Conservation (phyloP, 2,329 filamentous ascomycete species). For the Paraconiothyrium sp. region DNA sequence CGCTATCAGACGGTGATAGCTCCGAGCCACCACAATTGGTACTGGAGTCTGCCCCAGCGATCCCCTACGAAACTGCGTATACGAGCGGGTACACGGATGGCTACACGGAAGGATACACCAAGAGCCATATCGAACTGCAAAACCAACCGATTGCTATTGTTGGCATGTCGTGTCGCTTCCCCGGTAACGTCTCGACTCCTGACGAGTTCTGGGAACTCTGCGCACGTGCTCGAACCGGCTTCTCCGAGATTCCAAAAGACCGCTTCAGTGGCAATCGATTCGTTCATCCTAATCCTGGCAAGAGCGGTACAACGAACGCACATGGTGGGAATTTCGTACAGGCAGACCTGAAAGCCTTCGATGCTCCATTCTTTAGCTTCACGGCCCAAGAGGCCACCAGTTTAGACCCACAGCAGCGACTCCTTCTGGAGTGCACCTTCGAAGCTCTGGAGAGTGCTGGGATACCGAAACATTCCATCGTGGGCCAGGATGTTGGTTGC, state of each 20-base stretch:
- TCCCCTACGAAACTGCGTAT: constrained; percentile 17
- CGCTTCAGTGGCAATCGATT: constrained; percentile 51
- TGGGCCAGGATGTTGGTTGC: constrained; percentile 39
- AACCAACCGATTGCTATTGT: constrained; percentile 47
- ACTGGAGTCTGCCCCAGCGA: constrained; percentile 6
- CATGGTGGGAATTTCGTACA: constrained; percentile 34
- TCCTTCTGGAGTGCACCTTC: constrained; percentile 45
- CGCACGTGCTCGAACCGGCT: constrained; percentile 38
- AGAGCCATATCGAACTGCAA: constrained; percentile 27
- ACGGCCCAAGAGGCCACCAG: constrained; percentile 36
- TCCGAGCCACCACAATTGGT: background rate
- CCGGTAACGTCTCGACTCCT: constrained; percentile 34
- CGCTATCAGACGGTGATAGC: background rate
- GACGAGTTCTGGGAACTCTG: constrained; percentile 43
- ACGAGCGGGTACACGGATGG: constrained; percentile 29
- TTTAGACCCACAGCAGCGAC: constrained; percentile 47
- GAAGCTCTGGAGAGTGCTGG: constrained; percentile 54
- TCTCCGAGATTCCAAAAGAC: constrained; percentile 48
- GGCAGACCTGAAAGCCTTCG: constrained; percentile 35
- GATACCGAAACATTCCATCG: constrained; percentile 35
- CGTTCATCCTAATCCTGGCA: constrained; percentile 48
- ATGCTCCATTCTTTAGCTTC: constrained; percentile 44
- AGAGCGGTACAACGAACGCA: constrained; percentile 49
- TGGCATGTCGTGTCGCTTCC: constrained; percentile 46
- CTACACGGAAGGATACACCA: constrained; percentile 28